Conservation (phyloP, 2,329 filamentous ascomycete species). For the Cladosporium sp. region DNA sequence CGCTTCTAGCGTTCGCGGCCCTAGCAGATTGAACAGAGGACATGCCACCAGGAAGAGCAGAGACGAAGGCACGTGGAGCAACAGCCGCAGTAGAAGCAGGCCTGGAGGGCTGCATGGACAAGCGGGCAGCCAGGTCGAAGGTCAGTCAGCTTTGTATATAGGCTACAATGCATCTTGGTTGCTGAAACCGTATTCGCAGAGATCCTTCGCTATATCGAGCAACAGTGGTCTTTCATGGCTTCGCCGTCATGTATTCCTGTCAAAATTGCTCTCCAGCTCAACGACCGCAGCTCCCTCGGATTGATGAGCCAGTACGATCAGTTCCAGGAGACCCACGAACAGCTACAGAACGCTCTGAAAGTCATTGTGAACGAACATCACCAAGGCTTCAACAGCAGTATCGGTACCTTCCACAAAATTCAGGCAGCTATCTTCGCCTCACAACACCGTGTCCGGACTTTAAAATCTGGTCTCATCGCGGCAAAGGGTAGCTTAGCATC, state of each 20-base stretch:
- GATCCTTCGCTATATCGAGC: constrained; percentile 78
- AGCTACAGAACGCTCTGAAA: constrained; percentile 90
- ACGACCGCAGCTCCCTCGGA: constrained; percentile 91
- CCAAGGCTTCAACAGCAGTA: constrained; percentile 98
- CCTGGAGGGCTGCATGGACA: constrained; percentile 38
- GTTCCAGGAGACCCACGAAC: constrained; percentile 80
- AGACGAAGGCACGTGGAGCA: constrained; percentile 37
- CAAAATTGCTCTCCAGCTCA: constrained; percentile 89
- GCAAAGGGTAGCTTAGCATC: constrained; percentile 83
- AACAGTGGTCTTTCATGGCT: constrained; percentile 91
- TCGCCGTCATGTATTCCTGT: constrained; percentile 87
- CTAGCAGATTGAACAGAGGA: constrained; percentile 46
- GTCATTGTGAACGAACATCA: constrained; percentile 98
- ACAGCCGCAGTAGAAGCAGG: constrained; percentile 39
- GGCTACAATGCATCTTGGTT: constrained; percentile 16
- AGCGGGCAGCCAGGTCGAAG: constrained; percentile 47
- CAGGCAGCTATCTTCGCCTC: constrained; percentile 88
- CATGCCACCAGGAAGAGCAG: constrained; percentile 45
- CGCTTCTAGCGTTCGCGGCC: constrained; percentile 29
- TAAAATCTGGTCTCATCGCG: constrained; percentile 80
- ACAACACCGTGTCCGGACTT: constrained; percentile 76
- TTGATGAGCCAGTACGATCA: constrained; percentile 84
- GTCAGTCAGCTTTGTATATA: constrained; percentile 30
- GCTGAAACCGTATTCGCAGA: constrained; percentile 41
- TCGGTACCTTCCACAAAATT: constrained; percentile 98